These are phyloP conservation scores for Eutrema salsugineum DNA, from an alignment of 441 rosid genomes.

Conservation along the genomic window DNA sequence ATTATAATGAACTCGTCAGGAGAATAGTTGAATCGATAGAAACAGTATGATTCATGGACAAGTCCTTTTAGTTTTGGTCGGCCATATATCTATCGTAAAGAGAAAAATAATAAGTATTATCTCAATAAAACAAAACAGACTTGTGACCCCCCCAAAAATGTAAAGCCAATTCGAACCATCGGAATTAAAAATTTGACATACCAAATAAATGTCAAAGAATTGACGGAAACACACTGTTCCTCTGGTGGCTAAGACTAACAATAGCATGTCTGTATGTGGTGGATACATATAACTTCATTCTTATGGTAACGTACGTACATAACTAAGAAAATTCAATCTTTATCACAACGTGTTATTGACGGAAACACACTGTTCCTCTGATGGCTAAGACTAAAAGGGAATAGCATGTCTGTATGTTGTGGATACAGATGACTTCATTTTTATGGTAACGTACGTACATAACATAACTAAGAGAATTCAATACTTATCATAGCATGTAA, in stretches of 20 bases:
- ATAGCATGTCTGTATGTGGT: background rate
- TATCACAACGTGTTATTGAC: background rate
- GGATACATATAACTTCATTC: background rate
- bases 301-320: background rate
- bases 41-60: slow-evolving; percentile 2
- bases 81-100: slow-evolving; percentile 19
- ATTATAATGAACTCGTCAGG: background rate
- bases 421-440: background rate
- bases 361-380: slow-evolving; percentile 15
- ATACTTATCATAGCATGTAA: background rate
- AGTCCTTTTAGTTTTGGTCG: slow-evolving; percentile 17
- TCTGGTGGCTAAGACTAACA: slow-evolving; percentile 20
- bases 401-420: background rate
- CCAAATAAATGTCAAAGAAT: background rate
- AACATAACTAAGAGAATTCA: background rate
- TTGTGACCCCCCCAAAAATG: too few species aligned
- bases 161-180: background rate
- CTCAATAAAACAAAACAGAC: slow-evolving; percentile 3
- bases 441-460: background rate
- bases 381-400: slow-evolving; percentile 22
- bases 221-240: slow-evolving; percentile 18
- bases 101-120: background rate
- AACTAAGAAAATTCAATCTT: background rate
- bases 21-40: background rate
- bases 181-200: background rate